Evolutionary conservation across 371 early-diverging fungal species (phyloP).

Genomic region (Syncephalastrum monosporum): DNA sequence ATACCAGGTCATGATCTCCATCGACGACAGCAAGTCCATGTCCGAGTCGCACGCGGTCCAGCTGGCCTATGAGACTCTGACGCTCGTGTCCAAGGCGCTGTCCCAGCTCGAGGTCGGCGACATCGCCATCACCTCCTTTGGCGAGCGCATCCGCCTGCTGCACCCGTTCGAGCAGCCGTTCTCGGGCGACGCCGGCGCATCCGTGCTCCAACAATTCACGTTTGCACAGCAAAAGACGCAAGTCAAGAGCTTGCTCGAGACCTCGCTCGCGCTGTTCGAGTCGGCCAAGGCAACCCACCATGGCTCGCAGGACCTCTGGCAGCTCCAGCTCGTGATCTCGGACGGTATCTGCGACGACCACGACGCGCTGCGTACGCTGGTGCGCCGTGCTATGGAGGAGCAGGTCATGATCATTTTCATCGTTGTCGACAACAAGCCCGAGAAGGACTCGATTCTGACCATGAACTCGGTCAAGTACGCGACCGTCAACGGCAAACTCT

Average conservation of each 20-base stretch:
- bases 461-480: conserved; percentile 87
- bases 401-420: conserved; percentile 95
- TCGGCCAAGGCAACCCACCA: conserved; percentile 59
- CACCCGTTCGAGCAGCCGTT: conserved; percentile 94
- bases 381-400: conserved; percentile 81
- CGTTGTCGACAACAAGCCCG: conserved; percentile 86
- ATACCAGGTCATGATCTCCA: conserved; percentile 97
- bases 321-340: conserved; percentile 92
- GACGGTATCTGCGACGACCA: conserved; percentile 98
- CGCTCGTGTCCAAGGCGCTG: conserved; percentile 89
- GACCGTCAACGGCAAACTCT: conserved; percentile 61
- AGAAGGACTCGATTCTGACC: conserved; percentile 81
- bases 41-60: conserved; percentile 83
- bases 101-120: conserved; percentile 94
- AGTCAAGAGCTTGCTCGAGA: conserved; percentile 79
- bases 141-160: conserved; percentile 80
- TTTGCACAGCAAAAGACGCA: conserved; percentile 91
- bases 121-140: conserved; percentile 88
- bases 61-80: conserved; percentile 91
- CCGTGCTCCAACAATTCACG: conserved; percentile 82
- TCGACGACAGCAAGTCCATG: conserved; percentile 99
- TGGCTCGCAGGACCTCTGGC: conserved; percentile 84
- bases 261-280: conserved; percentile 74
- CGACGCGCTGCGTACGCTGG: conserved; percentile 72
- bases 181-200: conserved; percentile 86